Evolutionary conservation across 2,329 filamentous ascomycete genomes (phyloP), one percentile per base, ranked within the genome.

Genomic region (Xylaria sp.): DNA sequence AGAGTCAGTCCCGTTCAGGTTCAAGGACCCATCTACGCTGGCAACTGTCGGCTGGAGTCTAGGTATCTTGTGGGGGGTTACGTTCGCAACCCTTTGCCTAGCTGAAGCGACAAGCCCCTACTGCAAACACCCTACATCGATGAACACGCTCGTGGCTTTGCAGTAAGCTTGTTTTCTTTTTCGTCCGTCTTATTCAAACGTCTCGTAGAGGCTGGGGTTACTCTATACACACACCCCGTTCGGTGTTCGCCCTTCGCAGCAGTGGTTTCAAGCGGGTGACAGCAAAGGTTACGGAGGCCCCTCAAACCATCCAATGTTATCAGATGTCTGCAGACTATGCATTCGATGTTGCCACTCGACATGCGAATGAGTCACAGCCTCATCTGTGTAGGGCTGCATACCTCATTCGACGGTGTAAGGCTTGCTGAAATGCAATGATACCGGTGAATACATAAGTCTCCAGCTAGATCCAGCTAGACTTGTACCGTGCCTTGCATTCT

Each of bases 141-240:
- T 6, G n/a, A 46, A 28, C 21, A 47, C 42, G 40, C 54, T 58
- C 38, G 23, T 54, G 15, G 56, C 47, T 25, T 45, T 31, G 28
- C 28, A 5, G 28, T 33, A 54, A 50, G 15, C 15, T 17, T 57
- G 31, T 49, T n/a, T 54, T 53, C 52, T 53, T 51, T 53, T 53
- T 43, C 42, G n/a, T 38, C 45, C 54, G 28, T 28, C 21, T 56
- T 57, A 45, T 35, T 38, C 2, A 31, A 49, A 25, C 23, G 23
- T 40, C 28, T 37, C 35, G 46, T 56, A n/a, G 17, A 37, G n/a
- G 46, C 54, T 46, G 40, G 58, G 55, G 12, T 60, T 46, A 35
- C 23, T 61, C 57, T 64, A 64, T 57, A 38, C 35, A 57, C 61
- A 64, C 61, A 14, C 64, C 64, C 38, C 17, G 7, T 47, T 17